phyloP scores from a whole-genome alignment of 2,329 filamentous ascomycete genomes.

The Sclerotinia nivalis region DNA sequence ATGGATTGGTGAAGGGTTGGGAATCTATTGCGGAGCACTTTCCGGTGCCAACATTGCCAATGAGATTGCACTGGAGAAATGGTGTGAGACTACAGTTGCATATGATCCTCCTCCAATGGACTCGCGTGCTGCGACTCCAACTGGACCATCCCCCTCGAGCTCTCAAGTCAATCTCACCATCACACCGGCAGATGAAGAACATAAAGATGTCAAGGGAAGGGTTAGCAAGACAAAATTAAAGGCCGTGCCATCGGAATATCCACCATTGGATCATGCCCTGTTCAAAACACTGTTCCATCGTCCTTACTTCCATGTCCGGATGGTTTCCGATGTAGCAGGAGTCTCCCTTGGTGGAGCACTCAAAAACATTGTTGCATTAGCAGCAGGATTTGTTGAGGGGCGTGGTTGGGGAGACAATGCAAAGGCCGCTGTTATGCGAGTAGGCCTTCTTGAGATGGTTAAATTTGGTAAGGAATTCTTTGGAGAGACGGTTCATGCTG shows the following conservation, averaged over 20 bases:
- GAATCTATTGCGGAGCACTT: slow-evolving; percentile 94
- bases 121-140: slow-evolving; percentile 70
- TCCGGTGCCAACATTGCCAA: slow-evolving; percentile 95
- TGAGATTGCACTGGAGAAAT: slow-evolving; percentile 94
- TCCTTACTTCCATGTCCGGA: slow-evolving; percentile 94
- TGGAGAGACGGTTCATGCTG: slow-evolving; percentile 72
- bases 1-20: slow-evolving; percentile 84
- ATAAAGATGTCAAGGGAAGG: slow-evolving; percentile 69
- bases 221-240: slow-evolving; percentile 69
- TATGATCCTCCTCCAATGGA: slow-evolving; percentile 93
- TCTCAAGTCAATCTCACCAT: slow-evolving; percentile 54
- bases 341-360: slow-evolving; percentile 92
- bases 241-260: slow-evolving; percentile 78
- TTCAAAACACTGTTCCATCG: slow-evolving; percentile 89
- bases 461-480: slow-evolving; percentile 96
- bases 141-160: slow-evolving; percentile 51
- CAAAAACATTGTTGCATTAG: slow-evolving; percentile 95
- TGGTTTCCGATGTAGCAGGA: slow-evolving; percentile 93
- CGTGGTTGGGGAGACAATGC: slow-evolving; percentile 98
- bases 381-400: slow-evolving; percentile 92
- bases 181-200: slow-evolving; percentile 50
- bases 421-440: slow-evolving; percentile 97
- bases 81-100: slow-evolving; percentile 94
- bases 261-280: slow-evolving; percentile 79
- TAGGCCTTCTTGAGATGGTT: slow-evolving; percentile 94